phyloP scores from a whole-genome alignment of 2,329 filamentous ascomycete species.

The Neoarthrinium moseri region DNA sequence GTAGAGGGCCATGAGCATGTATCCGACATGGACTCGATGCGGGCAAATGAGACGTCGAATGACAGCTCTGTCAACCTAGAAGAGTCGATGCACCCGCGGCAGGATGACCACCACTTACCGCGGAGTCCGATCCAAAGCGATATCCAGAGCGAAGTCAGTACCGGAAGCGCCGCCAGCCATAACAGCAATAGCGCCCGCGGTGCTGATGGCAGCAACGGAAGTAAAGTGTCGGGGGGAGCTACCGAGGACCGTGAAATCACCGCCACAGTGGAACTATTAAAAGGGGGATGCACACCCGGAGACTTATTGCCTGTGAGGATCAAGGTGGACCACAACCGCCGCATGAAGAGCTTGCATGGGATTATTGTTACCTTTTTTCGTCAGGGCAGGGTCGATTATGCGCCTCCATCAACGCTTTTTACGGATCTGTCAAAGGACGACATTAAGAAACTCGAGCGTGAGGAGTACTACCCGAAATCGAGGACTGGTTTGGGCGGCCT shows the following conservation, averaged over 20 bases:
- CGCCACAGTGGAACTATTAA: conserved; percentile 78
- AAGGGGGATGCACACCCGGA: conserved; percentile 81
- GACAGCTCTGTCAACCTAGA: conserved; percentile 39
- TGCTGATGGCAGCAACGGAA: conserved; percentile 41
- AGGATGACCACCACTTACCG: conserved; percentile 32
- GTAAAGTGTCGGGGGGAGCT: conserved; percentile 43
- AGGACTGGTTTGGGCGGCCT: conserved; percentile 83
- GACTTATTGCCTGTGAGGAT: conserved; percentile 80
- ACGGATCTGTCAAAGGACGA: conserved; percentile 57
- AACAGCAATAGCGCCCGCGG: conserved; percentile 57
- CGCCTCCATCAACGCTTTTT: conserved; percentile 53
- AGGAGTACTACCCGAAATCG: conserved; percentile 85
- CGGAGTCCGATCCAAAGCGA: conserved; percentile 49
- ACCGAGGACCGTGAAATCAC: conserved; percentile 78
- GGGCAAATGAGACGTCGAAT: conserved; percentile 34
- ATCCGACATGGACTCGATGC: conserved; percentile 36
- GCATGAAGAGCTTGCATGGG: conserved; percentile 86
- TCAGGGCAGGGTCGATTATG: conserved; percentile 84
- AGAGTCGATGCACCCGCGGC: conserved; percentile 30
- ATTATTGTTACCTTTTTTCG: conserved; percentile 92
- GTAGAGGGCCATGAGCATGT: conserved; percentile 37
- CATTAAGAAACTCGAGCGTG: conserved; percentile 69
- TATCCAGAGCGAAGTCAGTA: conserved; percentile 67
- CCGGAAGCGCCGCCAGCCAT: conserved; percentile 67
- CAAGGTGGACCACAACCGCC: conserved; percentile 82